Evolutionary conservation across 163 green algal species (phyloP).

Genomic region (Scenedesmus sp.): DNA sequence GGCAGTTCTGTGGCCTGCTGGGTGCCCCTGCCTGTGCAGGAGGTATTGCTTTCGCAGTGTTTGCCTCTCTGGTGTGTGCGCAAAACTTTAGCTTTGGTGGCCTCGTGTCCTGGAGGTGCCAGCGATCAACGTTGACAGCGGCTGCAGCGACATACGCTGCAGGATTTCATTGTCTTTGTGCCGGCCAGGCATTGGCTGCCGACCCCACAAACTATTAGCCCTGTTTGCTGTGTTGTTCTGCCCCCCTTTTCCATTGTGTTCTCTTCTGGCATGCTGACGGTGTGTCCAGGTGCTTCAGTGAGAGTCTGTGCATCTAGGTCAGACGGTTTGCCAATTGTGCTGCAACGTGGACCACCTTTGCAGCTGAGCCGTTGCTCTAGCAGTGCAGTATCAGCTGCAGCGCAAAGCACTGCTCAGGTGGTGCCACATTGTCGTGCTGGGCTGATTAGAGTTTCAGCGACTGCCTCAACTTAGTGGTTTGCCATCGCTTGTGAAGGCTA

Average conservation of each 20-base stretch:
- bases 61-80: not conserved
- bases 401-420: not conserved
- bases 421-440: not conserved
- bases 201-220: no score
- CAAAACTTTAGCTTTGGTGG: not conserved
- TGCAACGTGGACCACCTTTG: not conserved
- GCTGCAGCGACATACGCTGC: no score
- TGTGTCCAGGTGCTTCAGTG: not conserved
- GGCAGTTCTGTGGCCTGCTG: not conserved
- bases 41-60: not conserved
- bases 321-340: not conserved
- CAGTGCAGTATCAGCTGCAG: not conserved
- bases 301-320: not conserved
- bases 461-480: not conserved
- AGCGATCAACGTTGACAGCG: no score
- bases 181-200: not conserved
- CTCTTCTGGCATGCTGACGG: not conserved
- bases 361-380: not conserved
- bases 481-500: not conserved
- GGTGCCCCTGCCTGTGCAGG: not conserved
- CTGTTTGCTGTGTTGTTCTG: not conserved
- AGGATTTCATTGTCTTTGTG: no score
- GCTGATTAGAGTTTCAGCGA: not conserved
- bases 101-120: not conserved
- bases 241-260: no score